These are phyloP conservation scores for Dothiorella sarmentorum DNA, from an alignment of 2,329 filamentous ascomycete species.

Conservation along the genomic window DNA sequence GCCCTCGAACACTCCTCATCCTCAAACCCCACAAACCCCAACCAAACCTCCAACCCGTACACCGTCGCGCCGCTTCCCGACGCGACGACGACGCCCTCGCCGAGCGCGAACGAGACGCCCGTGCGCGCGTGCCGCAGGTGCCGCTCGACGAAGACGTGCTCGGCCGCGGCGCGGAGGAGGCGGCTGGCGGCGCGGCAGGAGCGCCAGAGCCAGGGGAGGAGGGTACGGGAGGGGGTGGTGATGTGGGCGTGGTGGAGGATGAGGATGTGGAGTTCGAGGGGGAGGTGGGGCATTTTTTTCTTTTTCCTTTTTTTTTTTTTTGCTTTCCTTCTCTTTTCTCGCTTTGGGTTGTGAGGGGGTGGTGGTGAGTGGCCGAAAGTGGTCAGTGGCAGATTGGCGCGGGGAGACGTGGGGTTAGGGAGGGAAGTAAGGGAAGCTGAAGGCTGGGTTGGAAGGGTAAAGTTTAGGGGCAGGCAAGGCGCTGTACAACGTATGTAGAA, in stretches of 20 bases:
- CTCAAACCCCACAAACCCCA: background rate
- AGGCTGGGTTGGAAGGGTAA: no score
- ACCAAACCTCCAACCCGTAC: background rate
- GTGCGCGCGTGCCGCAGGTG: background rate
- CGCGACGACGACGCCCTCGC: background rate
- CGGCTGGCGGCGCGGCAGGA: background rate
- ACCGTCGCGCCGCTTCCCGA: background rate
- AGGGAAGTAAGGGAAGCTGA: background rate
- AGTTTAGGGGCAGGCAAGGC: no score
- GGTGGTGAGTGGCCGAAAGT: background rate
- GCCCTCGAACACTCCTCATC: background rate
- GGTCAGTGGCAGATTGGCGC: no score
- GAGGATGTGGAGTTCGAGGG: background rate
- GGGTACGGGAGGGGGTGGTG: background rate
- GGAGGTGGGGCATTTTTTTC: background rate
- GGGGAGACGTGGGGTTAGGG: background rate
- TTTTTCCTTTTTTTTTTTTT: no score
- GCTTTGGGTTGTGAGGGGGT: background rate
- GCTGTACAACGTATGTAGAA: no score
- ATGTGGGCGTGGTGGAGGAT: background rate
- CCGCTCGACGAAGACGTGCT: background rate
- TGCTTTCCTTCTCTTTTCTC: no score
- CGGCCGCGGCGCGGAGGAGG: background rate
- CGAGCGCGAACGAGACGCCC: background rate
- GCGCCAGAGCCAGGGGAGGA: background rate